Evolutionary conservation across 1,139 yeast species (phyloP).

Genomic region (Protomyces inundatus): DNA sequence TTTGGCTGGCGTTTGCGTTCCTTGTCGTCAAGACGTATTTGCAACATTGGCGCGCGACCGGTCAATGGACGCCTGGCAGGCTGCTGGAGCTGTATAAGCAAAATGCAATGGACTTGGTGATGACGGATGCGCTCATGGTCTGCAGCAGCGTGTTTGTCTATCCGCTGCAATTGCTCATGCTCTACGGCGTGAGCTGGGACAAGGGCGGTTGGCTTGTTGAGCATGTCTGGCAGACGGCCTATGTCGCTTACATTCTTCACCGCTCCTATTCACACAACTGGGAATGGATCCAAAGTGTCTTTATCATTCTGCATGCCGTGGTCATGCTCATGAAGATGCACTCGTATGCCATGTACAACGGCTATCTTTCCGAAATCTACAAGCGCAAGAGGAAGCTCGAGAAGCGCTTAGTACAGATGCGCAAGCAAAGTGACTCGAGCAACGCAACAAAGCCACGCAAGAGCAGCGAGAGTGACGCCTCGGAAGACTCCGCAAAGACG

Average conservation of each 20-base stretch:
- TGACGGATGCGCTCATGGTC: constrained; percentile 28
- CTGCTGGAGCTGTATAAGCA: constrained; percentile 11
- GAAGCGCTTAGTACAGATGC: constrained; percentile 18
- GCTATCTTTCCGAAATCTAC: constrained; percentile 67
- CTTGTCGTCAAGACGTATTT: constrained; percentile 22
- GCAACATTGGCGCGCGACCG: constrained; percentile 26
- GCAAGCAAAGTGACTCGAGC: neutral
- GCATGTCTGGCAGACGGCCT: constrained; percentile 45
- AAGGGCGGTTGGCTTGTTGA: constrained; percentile 51
- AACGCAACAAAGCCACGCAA: neutral
- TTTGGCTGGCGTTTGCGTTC: constrained; percentile 24
- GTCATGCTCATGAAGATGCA: constrained; percentile 91
- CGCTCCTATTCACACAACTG: constrained; percentile 25
- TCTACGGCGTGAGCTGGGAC: constrained; percentile 46
- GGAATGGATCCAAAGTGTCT: constrained; percentile 79
- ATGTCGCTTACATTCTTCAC: constrained; percentile 17
- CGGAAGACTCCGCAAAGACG: neutral
- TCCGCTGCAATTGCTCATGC: constrained; percentile 47
- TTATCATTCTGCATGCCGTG: constrained; percentile 71
- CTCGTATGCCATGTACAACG: constrained; percentile 82
- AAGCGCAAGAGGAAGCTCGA: constrained; percentile 33
- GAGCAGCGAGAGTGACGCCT: neutral
- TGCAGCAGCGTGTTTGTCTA: constrained; percentile 51
- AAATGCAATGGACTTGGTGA: constrained; percentile 18
- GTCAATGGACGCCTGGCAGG: constrained; percentile 16